Conservation (phyloP, 139 green algal species). For the Picochlorum sp. region DNA sequence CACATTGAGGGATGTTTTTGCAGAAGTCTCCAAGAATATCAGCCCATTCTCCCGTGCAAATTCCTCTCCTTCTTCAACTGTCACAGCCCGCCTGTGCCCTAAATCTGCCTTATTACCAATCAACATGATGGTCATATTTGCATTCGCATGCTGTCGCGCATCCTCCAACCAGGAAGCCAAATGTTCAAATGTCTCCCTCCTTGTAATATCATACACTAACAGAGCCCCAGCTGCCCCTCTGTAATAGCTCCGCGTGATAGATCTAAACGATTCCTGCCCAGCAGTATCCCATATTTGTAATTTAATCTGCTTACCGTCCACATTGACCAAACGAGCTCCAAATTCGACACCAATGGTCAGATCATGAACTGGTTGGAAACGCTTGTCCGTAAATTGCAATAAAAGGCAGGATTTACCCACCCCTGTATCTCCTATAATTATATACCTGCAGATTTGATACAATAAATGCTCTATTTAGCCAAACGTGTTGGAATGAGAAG, state of each 20-base stretch:
- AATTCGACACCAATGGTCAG: constrained; percentile 63
- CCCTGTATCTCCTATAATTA: constrained; percentile 94
- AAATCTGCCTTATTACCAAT: constrained; percentile 99
- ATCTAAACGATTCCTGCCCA: constrained; percentile 94
- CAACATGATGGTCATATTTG: constrained; percentile 99
- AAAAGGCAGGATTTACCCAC: constrained; percentile 99
- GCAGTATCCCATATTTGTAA: constrained; percentile 97
- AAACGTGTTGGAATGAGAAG: background rate
- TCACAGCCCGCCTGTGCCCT: constrained; percentile 78
- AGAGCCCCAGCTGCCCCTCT: constrained; percentile 94
- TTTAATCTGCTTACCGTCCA: constrained; percentile 98
- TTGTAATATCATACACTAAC: constrained; percentile 99
- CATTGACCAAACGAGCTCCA: constrained; percentile 93
- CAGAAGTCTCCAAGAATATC: constrained; percentile 97
- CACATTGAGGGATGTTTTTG: constrained; percentile 96
- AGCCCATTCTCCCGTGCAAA: constrained; percentile 98
- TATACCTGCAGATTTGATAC: constrained; percentile 24
- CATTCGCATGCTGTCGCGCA: constrained; percentile 96
- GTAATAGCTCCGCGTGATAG: constrained; percentile 98
- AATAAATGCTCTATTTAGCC: background rate
- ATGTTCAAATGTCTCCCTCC: constrained; percentile 96
- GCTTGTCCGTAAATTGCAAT: constrained; percentile 99
- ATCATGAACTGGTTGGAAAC: constrained; percentile 75
- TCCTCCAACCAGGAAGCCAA: constrained; percentile 97
- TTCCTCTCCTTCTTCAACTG: constrained; percentile 92